Conservation (phyloP, 169 alveolate genomes). For the Eimeria brunetti region DNA sequence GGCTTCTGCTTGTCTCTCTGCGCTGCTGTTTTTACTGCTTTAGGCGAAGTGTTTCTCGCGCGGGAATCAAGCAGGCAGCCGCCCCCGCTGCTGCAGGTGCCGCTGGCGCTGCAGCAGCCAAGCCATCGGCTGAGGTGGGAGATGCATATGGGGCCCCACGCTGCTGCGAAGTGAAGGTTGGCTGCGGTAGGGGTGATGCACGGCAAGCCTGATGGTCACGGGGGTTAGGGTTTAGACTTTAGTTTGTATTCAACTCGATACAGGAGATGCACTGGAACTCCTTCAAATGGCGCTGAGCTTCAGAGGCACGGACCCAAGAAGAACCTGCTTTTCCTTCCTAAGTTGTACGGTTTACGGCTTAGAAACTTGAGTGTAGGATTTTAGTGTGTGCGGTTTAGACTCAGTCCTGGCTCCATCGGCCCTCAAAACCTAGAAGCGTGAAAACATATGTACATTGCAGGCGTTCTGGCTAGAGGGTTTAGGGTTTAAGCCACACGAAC, state of each 20-base stretch:
- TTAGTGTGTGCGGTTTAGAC: background rate
- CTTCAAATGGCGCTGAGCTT: background rate
- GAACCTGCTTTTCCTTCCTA: background rate
- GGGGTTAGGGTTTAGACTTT: background rate
- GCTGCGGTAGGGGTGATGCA: background rate
- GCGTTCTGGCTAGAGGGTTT: background rate
- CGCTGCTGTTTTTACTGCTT: background rate
- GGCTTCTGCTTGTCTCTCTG: background rate
- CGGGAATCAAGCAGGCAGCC: background rate
- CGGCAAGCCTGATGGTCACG: background rate
- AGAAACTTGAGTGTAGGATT: too few species aligned
- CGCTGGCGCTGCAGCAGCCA: background rate
- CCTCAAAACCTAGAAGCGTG: background rate
- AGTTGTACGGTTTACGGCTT: too few species aligned
- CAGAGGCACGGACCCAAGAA: background rate
- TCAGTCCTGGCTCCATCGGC: background rate
- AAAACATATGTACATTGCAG: too few species aligned
- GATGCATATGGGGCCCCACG: background rate
- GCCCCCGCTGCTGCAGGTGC: background rate
- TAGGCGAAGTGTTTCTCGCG: conserved; percentile 25
- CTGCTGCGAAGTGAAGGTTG: background rate
- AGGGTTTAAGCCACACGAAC: background rate
- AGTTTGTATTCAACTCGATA: background rate
- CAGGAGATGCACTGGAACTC: background rate
- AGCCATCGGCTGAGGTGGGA: background rate